Conservation (phyloP, 257 asterid species). For the Craterostigma plantagineum region DNA sequence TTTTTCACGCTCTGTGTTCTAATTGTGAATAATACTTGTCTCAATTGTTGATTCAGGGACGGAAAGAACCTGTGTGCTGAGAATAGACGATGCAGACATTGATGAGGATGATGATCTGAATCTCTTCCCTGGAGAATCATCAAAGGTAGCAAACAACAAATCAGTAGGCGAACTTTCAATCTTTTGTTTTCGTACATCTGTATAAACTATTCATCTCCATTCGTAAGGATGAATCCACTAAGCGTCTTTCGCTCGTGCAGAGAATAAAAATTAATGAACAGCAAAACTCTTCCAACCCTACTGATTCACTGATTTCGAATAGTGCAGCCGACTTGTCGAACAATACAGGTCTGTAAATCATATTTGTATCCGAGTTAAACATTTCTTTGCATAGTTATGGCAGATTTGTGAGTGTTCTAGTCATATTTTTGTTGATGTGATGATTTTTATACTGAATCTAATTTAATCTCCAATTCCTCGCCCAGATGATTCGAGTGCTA, state of each 20-base stretch:
- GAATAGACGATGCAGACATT: constrained; percentile 26
- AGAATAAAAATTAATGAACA: neutral
- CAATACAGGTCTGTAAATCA: neutral
- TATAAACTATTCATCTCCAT: neutral
- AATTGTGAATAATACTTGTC: neutral
- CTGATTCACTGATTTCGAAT: neutral
- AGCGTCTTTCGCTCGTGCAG: neutral
- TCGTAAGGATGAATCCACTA: neutral
- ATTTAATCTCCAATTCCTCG: no score
- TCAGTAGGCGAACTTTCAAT: no score
- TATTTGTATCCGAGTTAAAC: neutral
- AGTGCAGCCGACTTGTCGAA: neutral
- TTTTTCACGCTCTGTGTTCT: neutral
- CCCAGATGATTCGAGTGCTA: neutral
- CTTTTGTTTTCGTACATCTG: no score
- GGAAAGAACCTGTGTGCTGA: constrained; percentile 15
- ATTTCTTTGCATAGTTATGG: neutral
- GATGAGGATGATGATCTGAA: constrained; percentile 15
- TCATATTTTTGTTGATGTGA: no score
- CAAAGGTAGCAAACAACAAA: constrained; percentile 6
- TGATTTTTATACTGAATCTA: no score
- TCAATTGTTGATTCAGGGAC: constrained; percentile 12
- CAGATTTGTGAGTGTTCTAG: no score
- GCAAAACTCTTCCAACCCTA: neutral
- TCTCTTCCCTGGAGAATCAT: constrained; percentile 5